Conservation (phyloP, 345 rosid genomes). For the Anacardium occidentale region DNA sequence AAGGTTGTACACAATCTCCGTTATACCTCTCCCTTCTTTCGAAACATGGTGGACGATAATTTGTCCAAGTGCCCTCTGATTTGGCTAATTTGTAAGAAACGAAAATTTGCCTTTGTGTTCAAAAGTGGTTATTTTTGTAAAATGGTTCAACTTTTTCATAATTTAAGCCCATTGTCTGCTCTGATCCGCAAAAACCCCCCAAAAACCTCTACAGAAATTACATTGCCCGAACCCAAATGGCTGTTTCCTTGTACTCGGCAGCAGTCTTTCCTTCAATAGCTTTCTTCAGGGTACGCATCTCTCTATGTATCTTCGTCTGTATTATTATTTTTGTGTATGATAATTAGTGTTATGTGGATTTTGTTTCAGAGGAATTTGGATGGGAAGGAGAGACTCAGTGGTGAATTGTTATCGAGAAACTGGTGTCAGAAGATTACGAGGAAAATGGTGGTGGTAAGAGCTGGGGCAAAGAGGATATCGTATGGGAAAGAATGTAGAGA, state of each 20-base stretch:
- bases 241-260: slow-evolving; percentile 16
- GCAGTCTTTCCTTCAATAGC: slow-evolving; percentile 12
- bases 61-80: too few relatives aligned
- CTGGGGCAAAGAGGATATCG: slow-evolving; percentile 69
- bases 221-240: background rate
- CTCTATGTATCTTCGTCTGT: background rate
- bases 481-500: slow-evolving; percentile 69
- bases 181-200: background rate
- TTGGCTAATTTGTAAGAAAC: too few relatives aligned
- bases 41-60: background rate
- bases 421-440: slow-evolving; percentile 24
- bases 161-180: too few relatives aligned
- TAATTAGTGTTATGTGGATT: background rate
- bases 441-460: slow-evolving; percentile 43
- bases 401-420: slow-evolving; percentile 22
- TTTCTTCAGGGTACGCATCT: slow-evolving; percentile 14
- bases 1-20: background rate
- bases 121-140: too few relatives aligned
- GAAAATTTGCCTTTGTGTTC: too few relatives aligned
- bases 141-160: too few relatives aligned
- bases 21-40: too few relatives aligned
- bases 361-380: slow-evolving; percentile 36
- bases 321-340: background rate
- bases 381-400: slow-evolving; percentile 26
- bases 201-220: background rate